Evolutionary conservation across 2,329 filamentous ascomycete species (phyloP), one percentile per base, ranked within the genome.

Genomic region (Ophioceras dolichostomum): DNA sequence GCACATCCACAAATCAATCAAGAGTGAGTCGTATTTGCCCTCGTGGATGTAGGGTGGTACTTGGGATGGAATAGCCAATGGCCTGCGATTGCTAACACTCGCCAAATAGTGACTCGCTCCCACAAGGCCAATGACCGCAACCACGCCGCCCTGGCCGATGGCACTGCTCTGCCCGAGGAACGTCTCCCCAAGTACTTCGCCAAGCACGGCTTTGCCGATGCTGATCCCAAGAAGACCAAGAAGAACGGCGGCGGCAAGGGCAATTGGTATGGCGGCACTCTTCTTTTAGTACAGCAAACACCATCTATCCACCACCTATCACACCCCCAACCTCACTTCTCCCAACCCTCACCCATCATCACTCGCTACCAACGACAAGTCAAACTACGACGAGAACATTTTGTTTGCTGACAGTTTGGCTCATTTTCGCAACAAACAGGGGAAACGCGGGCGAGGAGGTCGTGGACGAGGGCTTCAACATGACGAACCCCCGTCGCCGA

Each of bases 101-200:
- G 17, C 4, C 6, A 6, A 4, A 10, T 49, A 94, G 88, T 98
- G 89, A 95, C 91, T 68, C 89, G 91, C 60, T 93, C 89, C 47
- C 85, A 89, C 76, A 98, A 96, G 71, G 76, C 72, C 68, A 94
- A 87, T 66, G 86, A 94, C 63, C 88, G 88, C 65, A 83, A 93
- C 70, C 83, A 94, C 67, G 76, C 77, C 52, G 82, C 73, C 53
- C 65, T 85, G 48, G 79, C 81, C 47, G 83, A 91, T 51, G 83
- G 82, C 56, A 78, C 75, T 40, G 78, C 75, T 43, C 60, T 69
- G 36, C 68, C 76, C 39, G 71, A 82, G 46, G 82, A 91, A 48
- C 73, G 81, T 51, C 65, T 94, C 20, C 89, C 91, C 54, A 85
- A 87, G 55, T 96, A 83, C 75, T 96, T 96, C 59, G 86, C 76